Evolutionary conservation across 495 filamentous ascomycete genomes (phyloP), one percentile per base, ranked within the genome.

Genomic region (Baudoinia panamericana): DNA sequence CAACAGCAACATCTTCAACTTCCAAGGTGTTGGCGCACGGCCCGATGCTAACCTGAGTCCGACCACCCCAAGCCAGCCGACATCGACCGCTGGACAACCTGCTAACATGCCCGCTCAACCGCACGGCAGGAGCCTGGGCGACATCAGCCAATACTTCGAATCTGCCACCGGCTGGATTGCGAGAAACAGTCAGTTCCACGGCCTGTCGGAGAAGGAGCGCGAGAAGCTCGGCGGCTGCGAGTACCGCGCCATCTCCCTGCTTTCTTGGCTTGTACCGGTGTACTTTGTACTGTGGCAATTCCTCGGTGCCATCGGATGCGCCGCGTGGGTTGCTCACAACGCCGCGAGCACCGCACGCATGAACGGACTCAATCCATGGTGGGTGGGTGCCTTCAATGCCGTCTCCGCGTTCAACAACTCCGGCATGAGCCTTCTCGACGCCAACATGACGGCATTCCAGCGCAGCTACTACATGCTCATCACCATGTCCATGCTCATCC

Each of bases 341-440:
- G 63, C 68, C 32, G 63, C 75, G 6, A 64, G 67, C 29, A 55
- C 72, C 8, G 63, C 82, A 0, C 55, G 63, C n/a, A 57, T 52
- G 18, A 92, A 92, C 57, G 81, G 77, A 1, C 66, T 83, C 29
- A 72, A 76, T 42, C 73, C 81, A 11, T 82, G 71, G 61, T 84
- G 78, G 79, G 63, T 72, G 28, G 78, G 78, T 12, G 67, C 74
- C 21, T 84, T 83, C 60, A 75, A 79, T 50, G 69, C 71, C 27
- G 65, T 74, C 12, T 84, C 78, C 35, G 85, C 82, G 2, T 94
- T 94, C 58, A 86, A 82, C 49, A 94, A 92, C 54, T 79, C 71
- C 16, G 85, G 85, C 16, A 87, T 94, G 84, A 75, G 73, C 15
- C 70, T 93, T 23, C 58, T 93, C 29, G 84, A 92, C 57, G 65